Conservation (phyloP, 768 basidiomycete species). For the Trametes coccinea region DNA sequence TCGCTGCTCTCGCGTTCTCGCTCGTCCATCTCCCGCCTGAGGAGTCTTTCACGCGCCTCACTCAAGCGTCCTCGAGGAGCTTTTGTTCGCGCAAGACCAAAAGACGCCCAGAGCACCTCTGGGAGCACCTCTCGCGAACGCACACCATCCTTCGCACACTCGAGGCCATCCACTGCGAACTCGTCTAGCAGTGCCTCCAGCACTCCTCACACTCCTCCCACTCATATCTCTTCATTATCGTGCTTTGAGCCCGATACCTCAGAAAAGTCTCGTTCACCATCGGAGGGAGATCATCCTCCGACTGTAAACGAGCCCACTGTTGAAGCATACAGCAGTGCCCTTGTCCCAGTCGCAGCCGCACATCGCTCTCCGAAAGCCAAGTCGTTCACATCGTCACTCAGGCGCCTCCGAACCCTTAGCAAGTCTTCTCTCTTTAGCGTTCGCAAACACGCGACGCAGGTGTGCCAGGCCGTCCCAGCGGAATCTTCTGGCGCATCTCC, state of each 20-base stretch:
- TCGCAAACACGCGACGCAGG: constrained; percentile 20
- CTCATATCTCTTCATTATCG: constrained; percentile 26
- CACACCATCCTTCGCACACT: constrained; percentile 4
- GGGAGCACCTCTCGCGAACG: background rate
- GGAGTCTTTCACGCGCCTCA: constrained; percentile 21
- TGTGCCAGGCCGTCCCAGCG: constrained; percentile 13
- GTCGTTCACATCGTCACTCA: constrained; percentile 21
- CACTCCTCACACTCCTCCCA: constrained; percentile 21
- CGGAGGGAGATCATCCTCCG: constrained; percentile 7
- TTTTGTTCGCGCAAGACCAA: background rate
- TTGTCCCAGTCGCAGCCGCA: constrained; percentile 10
- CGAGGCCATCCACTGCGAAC: constrained; percentile 11
- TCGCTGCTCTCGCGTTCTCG: constrained; percentile 24
- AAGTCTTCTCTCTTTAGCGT: constrained; percentile 21
- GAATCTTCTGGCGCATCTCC: constrained; percentile 12
- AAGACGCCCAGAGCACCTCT: background rate
- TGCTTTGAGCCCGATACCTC: constrained; percentile 35
- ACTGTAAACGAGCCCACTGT: constrained; percentile 5
- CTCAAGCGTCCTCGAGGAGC: constrained; percentile 17
- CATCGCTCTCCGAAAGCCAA: constrained; percentile 19
- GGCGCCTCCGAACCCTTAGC: constrained; percentile 28
- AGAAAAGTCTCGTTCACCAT: constrained; percentile 20
- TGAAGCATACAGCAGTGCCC: constrained; percentile 5
- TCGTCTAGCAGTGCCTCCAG: constrained; percentile 4
- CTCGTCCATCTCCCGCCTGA: constrained; percentile 22